These are phyloP conservation scores for Parathielavia appendiculata DNA, from an alignment of 495 filamentous ascomycete species.

Conservation along the genomic window DNA sequence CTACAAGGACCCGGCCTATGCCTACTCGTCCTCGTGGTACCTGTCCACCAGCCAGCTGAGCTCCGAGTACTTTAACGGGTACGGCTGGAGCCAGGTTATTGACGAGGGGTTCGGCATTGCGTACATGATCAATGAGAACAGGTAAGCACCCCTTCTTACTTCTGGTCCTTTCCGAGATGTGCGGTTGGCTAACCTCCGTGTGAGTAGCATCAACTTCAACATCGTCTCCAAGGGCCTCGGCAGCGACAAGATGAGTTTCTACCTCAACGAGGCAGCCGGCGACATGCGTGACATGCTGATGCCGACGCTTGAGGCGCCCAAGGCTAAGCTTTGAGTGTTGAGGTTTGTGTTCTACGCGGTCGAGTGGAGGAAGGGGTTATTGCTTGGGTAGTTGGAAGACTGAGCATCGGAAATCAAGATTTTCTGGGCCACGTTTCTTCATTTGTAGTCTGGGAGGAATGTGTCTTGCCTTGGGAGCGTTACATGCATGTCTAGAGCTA, in stretches of 20 bases:
- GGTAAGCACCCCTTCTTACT: constrained; percentile 34
- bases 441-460: neutral
- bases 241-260: constrained; percentile 89
- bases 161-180: constrained; percentile 7
- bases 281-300: constrained; percentile 86
- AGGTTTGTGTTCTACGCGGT: neutral
- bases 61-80: constrained; percentile 97
- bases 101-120: constrained; percentile 96
- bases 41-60: constrained; percentile 83
- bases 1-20: constrained; percentile 79
- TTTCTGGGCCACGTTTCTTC: neutral
- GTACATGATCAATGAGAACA: constrained; percentile 99
- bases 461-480: neutral
- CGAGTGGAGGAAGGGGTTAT: neutral
- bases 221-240: constrained; percentile 91
- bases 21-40: constrained; percentile 85
- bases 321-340: constrained; percentile 73
- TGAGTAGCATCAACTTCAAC: constrained; percentile 86
- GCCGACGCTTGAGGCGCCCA: constrained; percentile 73
- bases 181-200: constrained; percentile 16
- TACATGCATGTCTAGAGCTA: constrained; percentile 3
- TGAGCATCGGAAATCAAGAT: neutral
- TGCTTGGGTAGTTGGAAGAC: neutral
- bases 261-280: constrained; percentile 83
- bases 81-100: constrained; percentile 98